Evolutionary conservation across 2,329 filamentous ascomycete genomes (phyloP).

Genomic region (Paecilomyces dactylethromorphus): DNA sequence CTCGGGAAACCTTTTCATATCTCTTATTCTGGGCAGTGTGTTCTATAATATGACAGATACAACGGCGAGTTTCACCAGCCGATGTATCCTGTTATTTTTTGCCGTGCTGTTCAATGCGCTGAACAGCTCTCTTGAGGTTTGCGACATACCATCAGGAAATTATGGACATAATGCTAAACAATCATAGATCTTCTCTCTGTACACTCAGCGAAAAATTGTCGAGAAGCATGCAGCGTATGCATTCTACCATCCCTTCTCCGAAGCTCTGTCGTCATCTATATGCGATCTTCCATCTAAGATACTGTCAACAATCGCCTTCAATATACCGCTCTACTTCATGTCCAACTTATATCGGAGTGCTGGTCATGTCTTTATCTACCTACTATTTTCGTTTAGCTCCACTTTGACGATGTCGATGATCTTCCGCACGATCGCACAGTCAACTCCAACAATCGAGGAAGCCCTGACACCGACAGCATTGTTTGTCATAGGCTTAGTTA

Average conservation of each 20-base stretch:
- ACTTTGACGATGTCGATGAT: constrained; percentile 79
- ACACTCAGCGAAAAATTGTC: constrained; percentile 83
- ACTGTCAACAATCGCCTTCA: constrained; percentile 67
- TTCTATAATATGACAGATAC: constrained; percentile 66
- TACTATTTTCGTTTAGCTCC: constrained; percentile 66
- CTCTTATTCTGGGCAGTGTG: constrained; percentile 71
- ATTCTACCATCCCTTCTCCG: constrained; percentile 81
- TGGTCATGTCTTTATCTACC: constrained; percentile 77
- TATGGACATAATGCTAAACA: too few relatives aligned
- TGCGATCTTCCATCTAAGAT: constrained; percentile 81
- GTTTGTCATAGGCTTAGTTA: constrained; percentile 35
- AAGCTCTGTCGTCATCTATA: constrained; percentile 82
- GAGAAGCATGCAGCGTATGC: constrained; percentile 85
- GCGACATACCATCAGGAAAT: too few relatives aligned
- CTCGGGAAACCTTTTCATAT: constrained; percentile 64
- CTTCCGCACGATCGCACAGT: constrained; percentile 73
- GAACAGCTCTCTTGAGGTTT: constrained; percentile 62
- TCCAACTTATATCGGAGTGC: constrained; percentile 68
- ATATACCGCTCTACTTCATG: constrained; percentile 79
- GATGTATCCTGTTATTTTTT: constrained; percentile 79
- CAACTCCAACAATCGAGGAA: constrained; percentile 60
- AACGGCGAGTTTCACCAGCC: constrained; percentile 69
- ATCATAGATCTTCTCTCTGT: constrained; percentile 64
- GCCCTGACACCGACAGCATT: constrained; percentile 51
- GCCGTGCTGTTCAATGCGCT: constrained; percentile 83